Conservation (phyloP, 2,329 filamentous ascomycete species). For the Elsinoe batatas region DNA sequence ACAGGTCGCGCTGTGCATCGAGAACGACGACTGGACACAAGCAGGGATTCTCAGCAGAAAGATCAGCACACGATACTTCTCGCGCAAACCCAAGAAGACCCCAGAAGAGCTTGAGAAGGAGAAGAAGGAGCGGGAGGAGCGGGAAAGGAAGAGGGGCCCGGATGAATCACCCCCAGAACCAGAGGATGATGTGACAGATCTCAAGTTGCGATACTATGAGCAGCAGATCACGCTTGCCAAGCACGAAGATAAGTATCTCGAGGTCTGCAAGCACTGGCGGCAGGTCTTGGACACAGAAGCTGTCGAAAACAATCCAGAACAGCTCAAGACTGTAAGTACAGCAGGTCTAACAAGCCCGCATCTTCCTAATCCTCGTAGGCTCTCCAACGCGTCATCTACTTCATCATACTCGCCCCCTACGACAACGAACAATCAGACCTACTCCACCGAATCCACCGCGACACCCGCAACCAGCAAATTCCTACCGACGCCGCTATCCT, state of each 20-base stretch:
- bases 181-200: constrained; percentile 84
- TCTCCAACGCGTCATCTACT: constrained; percentile 93
- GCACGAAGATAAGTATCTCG: constrained; percentile 94
- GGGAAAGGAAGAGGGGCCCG: constrained; percentile 68
- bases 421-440: constrained; percentile 98
- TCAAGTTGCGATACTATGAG: constrained; percentile 94
- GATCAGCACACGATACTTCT: constrained; percentile 89
- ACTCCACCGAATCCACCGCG: constrained; percentile 81
- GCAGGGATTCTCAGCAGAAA: constrained; percentile 88
- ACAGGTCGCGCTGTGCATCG: constrained; percentile 89
- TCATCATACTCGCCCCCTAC: constrained; percentile 88
- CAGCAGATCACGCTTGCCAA: constrained; percentile 93
- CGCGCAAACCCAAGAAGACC: constrained; percentile 83
- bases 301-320: constrained; percentile 78
- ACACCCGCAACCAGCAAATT: constrained; percentile 69
- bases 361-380: constrained; percentile 44
- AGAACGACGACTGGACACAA: constrained; percentile 92
- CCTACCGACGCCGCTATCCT: constrained; percentile 69
- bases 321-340: constrained; percentile 67
- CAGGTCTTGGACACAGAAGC: constrained; percentile 94
- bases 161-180: constrained; percentile 67
- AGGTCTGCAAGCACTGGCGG: constrained; percentile 95
- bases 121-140: constrained; percentile 72
- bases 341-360: background rate
- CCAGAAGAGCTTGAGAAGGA: constrained; percentile 84